Base-by-base conservation (phyloP, 306 rosid genomes). In the Hippophae gyantsensis region DNA sequence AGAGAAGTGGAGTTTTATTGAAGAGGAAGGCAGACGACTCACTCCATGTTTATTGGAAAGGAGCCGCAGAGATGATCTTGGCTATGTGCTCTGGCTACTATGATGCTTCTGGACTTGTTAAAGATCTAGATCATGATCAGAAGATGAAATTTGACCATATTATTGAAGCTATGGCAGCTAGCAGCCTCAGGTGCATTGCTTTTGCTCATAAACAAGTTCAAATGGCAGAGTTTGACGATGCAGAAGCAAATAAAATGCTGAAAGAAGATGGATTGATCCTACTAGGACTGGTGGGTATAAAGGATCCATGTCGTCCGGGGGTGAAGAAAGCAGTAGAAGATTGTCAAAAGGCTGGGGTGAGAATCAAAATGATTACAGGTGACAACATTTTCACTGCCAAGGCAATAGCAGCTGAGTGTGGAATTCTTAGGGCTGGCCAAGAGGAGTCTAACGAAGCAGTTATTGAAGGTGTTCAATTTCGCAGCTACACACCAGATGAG, bases 41-140 rank as follows among this genome's bases (percentile, higher is more conserved):
- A 48, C 13, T 44, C 6, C 78, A 79, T 13, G 70, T 43, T 2
- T 79, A 82, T 46, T 69, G 84, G 87, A 82, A 82, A 78, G 81
- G 84, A 48, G 87, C 77, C 2, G 79, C 83, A 23, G 77, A 78
- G 56, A 78, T 78, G 71, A 48, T 78, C 6, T 44, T 78, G 5
- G 70, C 69, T 3, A 74, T 74, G 79, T 70, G 83, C 32, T 66
- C 66, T 1, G 52, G 71, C 40, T 74, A 70, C 62, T 60, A 66
- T 52, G 75, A 66, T 52, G 61, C 62, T 13, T 48, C 60, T 14
- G 79, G 83, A 46, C 6, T 18, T 0, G 58, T 62, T 7, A 53
- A 51, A 7, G 60, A 66, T 9, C 43, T 78, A 14, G 73, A 42
- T 13, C 56, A 48, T 5, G 32, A 9, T 6, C 54, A 47, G 7